Conservation (phyloP, 2,329 filamentous ascomycete species). For the Incumbomyces delicatus region DNA sequence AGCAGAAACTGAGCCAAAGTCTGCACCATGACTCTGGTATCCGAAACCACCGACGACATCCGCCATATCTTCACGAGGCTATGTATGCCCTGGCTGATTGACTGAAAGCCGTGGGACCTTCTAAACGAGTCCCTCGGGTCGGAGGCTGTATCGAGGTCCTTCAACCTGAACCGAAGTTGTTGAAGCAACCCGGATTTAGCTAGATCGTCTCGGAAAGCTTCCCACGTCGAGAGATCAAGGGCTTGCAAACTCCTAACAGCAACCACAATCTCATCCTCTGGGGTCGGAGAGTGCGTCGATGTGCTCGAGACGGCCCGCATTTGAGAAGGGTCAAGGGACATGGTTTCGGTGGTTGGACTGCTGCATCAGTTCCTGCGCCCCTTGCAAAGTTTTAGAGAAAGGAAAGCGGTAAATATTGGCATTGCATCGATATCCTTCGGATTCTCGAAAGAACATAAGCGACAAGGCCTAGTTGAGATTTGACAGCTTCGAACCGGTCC, state of each 20-base stretch:
- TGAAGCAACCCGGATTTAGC: conserved; percentile 49
- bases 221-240: conserved; percentile 23
- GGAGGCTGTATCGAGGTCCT: conserved; percentile 40
- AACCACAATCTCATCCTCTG: conserved; percentile 17
- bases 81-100: conserved; percentile 58
- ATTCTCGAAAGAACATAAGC: too few relatives aligned
- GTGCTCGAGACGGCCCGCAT: conserved; percentile 19
- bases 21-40: conserved; percentile 49
- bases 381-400: not conserved
- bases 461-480: too few relatives aligned
- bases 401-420: not conserved
- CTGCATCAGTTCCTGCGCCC: conserved; percentile 1
- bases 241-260: conserved; percentile 23
- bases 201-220: conserved; percentile 26
- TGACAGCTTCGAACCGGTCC: too few relatives aligned
- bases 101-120: conserved; percentile 67
- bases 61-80: conserved; percentile 58
- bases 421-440: conserved; percentile 4
- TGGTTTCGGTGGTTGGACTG: not conserved
- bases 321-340: conserved; percentile 9
- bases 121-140: conserved; percentile 71
- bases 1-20: conserved; percentile 46
- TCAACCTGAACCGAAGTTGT: conserved; percentile 56
- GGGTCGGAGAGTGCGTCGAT: conserved; percentile 14
- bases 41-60: conserved; percentile 37